Percentiles rank a stretch among this genome's conserved stretches.
Evolutionary conservation across 371 early-diverging fungal genomes (phyloP).

Genomic region (Mucor circinelloides): DNA sequence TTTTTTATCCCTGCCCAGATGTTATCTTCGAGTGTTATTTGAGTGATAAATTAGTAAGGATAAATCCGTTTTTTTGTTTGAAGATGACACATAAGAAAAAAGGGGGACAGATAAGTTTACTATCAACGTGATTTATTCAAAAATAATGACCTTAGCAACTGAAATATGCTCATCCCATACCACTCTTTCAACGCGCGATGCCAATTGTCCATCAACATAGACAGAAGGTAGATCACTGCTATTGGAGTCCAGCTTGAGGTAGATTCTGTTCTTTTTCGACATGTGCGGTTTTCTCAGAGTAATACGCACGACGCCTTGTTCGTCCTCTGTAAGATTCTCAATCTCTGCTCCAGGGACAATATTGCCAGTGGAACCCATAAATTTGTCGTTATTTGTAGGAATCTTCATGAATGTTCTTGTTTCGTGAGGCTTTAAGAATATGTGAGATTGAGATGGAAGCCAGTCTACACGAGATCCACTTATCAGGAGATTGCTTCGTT

Average conservation of each 20-base stretch:
- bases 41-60: too few relatives aligned
- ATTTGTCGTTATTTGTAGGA: constrained; percentile 7
- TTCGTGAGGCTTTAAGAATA: constrained; percentile 41
- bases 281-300: constrained; percentile 15
- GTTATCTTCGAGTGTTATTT: too few relatives aligned
- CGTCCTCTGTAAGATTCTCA: background rate
- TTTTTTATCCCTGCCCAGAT: too few relatives aligned
- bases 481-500: constrained; percentile 13
- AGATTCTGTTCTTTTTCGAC: constrained; percentile 7
- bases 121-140: background rate
- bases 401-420: constrained; percentile 46
- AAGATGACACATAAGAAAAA: too few relatives aligned
- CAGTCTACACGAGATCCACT: constrained; percentile 9
- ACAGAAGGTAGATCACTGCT: constrained; percentile 18
- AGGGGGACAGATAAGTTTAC: too few relatives aligned
- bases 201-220: constrained; percentile 20
- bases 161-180: constrained; percentile 21
- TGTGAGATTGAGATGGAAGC: constrained; percentile 25
- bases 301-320: constrained; percentile 18
- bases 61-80: too few relatives aligned
- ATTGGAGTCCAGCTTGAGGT: constrained; percentile 12
- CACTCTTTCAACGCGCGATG: constrained; percentile 7
- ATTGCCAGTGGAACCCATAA: constrained; percentile 46
- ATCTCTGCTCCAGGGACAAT: constrained; percentile 53
- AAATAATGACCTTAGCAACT: constrained; percentile 19